Evolutionary conservation across 371 early-diverging fungal genomes (phyloP), one percentile per base, ranked within the genome.

Genomic region (Circinella minor): DNA sequence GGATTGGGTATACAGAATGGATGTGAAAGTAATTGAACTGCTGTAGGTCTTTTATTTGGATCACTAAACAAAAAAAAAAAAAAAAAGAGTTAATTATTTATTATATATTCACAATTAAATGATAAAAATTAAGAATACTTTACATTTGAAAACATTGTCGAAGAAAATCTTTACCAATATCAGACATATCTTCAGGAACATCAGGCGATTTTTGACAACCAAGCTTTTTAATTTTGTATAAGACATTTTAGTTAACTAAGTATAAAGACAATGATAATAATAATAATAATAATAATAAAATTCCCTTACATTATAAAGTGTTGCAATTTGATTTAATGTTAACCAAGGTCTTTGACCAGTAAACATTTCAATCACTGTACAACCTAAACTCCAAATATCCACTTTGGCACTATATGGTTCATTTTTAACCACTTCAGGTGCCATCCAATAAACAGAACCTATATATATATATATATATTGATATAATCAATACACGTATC

Each of bases 331-430:
- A 65, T 90, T 90, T 39, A 93, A 82, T 17, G 91, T 83, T 38
- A 91, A 87, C 93, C 96, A 98, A 10, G 99, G 99, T 74, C 95
- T 96, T 14, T 87, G 79, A 5, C 94, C 96, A 0, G 97, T 96
- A 70, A 96, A 88, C 99, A 98, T 98, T 83, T 98, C 99, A 20
- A 97, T 87, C 0, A 96, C 91, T 39, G 98, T 88, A 75, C 99
- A 98, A 10, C 98, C 98, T 20, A 97, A 79, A 73, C 85, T 82
- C 81, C 96, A 96, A 27, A 96, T 92, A 74, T 96, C 96, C 6
- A 92, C 91, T 77, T 94, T 95, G 63, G 90, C 89, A 34, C 91
- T 91, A 71, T 94, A 94, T 13, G 78, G 77, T 48, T 85, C 86
- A 68, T 86, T 86, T 70, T 90, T 90, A 61, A 95, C 87, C 3